Percentiles rank a stretch among this genome's conserved stretches.
Evolutionary conservation across 805 yeast species (phyloP).

Genomic region (Wickerhamiella cacticola): DNA sequence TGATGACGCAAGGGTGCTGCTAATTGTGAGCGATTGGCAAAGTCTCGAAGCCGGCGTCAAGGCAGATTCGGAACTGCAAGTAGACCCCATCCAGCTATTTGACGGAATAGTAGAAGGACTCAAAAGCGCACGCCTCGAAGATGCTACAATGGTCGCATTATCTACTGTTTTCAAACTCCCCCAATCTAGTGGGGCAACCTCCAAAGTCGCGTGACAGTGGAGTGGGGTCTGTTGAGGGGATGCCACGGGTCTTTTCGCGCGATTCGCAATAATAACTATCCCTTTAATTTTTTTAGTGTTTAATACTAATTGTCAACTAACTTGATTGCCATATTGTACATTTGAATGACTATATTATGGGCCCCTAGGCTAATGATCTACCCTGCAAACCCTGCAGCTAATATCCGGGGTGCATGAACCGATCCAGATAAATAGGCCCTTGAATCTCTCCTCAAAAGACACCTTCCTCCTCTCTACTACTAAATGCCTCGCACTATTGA

Average conservation of each 20-base stretch:
- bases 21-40: conserved; percentile 53
- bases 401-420: conserved; percentile 10
- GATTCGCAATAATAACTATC: too few species aligned
- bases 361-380: neutral
- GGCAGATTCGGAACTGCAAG: conserved; percentile 40
- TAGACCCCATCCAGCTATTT: conserved; percentile 49
- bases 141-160: conserved; percentile 43
- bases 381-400: neutral
- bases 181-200: neutral
- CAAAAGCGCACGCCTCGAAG: conserved; percentile 52
- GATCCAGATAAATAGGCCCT: neutral
- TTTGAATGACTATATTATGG: too few species aligned
- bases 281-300: too few species aligned
- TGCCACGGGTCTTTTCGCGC: too few species aligned
- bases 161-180: neutral
- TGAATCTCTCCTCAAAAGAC: too few species aligned
- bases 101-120: conserved; percentile 51
- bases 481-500: conserved; percentile 15
- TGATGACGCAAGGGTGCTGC: conserved; percentile 25
- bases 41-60: conserved; percentile 45
- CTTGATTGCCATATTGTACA: neutral
- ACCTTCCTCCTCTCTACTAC: neutral
- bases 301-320: neutral
- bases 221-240: too few species aligned
- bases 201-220: conserved; percentile 10